Conservation (phyloP, 306 rosid species). For the Inga oerstediana region DNA sequence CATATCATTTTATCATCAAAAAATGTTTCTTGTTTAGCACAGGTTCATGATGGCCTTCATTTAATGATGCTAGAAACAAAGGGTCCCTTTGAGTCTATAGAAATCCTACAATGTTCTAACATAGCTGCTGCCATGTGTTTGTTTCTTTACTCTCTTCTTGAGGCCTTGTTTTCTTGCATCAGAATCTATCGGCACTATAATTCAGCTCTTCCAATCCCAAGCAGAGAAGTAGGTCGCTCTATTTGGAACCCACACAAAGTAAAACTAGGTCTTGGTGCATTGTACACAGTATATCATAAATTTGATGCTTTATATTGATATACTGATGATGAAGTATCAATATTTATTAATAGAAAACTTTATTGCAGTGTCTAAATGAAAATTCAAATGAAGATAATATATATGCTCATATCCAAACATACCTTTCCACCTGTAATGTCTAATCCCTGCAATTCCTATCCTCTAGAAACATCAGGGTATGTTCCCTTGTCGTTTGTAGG, state of each 20-base stretch:
- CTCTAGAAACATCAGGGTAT: slow-evolving; percentile 34
- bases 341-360: neutral
- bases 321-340: neutral
- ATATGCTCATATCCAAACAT: slow-evolving; percentile 33
- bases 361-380: neutral
- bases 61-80: too few relatives aligned
- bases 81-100: too few relatives aligned
- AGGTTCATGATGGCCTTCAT: too few relatives aligned
- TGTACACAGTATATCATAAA: neutral
- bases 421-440: slow-evolving; percentile 63
- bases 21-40: too few relatives aligned
- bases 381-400: slow-evolving; percentile 14
- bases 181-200: slow-evolving; percentile 30
- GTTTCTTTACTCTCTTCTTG: slow-evolving; percentile 31
- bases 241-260: neutral
- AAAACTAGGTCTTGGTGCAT: neutral
- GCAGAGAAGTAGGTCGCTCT: slow-evolving; percentile 48
- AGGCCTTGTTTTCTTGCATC: slow-evolving; percentile 29
- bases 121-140: slow-evolving; percentile 17
- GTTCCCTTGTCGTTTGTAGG: neutral
- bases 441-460: slow-evolving; percentile 27
- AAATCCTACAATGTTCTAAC: too few relatives aligned
- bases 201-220: slow-evolving; percentile 16
- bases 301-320: neutral
- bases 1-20: too few relatives aligned